Evolutionary conservation across 1,284 basidiomycete genomes (phyloP).

Genomic region (Trichosporon inkin): DNA sequence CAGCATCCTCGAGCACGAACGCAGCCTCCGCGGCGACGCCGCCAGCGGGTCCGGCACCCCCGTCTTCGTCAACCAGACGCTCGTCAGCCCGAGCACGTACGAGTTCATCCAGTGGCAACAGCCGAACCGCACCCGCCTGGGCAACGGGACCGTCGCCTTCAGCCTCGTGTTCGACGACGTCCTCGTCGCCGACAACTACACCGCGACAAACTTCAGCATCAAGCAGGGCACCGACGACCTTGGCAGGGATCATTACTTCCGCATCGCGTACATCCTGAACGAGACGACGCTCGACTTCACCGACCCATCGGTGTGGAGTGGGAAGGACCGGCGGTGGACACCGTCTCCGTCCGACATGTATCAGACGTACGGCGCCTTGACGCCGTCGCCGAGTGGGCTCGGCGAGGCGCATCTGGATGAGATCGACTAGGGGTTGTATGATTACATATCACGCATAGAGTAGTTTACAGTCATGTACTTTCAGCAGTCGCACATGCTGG

Average conservation of each 20-base stretch:
- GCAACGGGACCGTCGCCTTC: slow-evolving; percentile 23
- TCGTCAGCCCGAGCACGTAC: slow-evolving; percentile 5
- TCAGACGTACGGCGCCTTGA: too few species aligned
- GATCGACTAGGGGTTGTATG: too few species aligned
- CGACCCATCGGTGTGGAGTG: slow-evolving; percentile 22
- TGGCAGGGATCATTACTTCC: slow-evolving; percentile 32
- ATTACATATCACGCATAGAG: background rate
- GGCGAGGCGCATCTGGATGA: too few species aligned
- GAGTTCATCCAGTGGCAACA: slow-evolving; percentile 20
- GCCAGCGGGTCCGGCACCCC: slow-evolving; percentile 23
- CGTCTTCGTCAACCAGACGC: slow-evolving; percentile 8
- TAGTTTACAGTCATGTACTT: background rate
- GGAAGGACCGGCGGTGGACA: slow-evolving; percentile 15
- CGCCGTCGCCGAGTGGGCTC: too few species aligned
- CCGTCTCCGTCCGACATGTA: background rate
- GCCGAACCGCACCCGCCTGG: slow-evolving; percentile 18
- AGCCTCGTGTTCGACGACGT: slow-evolving; percentile 35
- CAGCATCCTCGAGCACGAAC: slow-evolving; percentile 33
- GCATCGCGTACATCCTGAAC: slow-evolving; percentile 31
- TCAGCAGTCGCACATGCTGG: too few species aligned
- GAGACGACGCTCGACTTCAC: slow-evolving; percentile 35
- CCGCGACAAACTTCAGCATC: slow-evolving; percentile 18
- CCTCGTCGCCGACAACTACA: slow-evolving; percentile 20
- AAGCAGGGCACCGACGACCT: slow-evolving; percentile 16
- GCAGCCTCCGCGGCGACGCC: slow-evolving; percentile 28